Base-by-base conservation (phyloP, 768 basidiomycete genomes). In the Coprinopsis sp. region DNA sequence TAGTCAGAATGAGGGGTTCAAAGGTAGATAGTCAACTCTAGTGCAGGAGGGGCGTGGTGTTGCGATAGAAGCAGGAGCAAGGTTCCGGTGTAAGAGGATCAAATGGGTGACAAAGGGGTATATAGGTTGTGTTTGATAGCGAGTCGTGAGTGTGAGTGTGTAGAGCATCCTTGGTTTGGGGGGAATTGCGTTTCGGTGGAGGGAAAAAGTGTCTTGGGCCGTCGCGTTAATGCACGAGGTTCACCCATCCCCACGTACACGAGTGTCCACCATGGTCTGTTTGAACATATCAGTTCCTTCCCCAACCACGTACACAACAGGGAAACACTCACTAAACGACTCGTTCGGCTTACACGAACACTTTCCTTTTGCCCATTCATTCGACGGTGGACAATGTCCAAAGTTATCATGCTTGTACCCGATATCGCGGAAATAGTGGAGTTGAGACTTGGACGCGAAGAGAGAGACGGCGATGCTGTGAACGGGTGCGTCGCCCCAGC, bases 351-450 rank as follows among this genome's bases (percentile, higher is more conserved):
- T 78, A 18, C 40, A 42, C 8, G 27, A 28, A 42, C 40, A 42
- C 18, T 19, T 42, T 21, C 40, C 40, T 5, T 12, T 42, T 19
- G 24, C 6, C 40, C 40, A 42, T 19, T 42, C 40, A n/a, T 12
- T 16, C n/a, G 11, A 24, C 48, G 68, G 60, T 1, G 82, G 81
- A 64, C 90, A 88, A 52, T 86, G 86, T 57, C 86, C 82, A 70
- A 88, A 91, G 4, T 78, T 80, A 46, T 85, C 77, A 51, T 94
- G 90, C 51, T 76, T 69, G 63, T 92, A 94, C 0, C 91, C 92
- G 33, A 94, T 89, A 55, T 93, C 88, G 34, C 64, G 55, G 67
- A 92, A 92, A 60, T 86, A 93, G 58, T 91, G 86, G 19, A 91
- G 67, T 56, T 87, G 84, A 23, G 84, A 79, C 60, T 77, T 84